These are phyloP conservation scores for Claviceps cyperi DNA, from an alignment of 2,329 filamentous ascomycete genomes.

Conservation along the genomic window DNA sequence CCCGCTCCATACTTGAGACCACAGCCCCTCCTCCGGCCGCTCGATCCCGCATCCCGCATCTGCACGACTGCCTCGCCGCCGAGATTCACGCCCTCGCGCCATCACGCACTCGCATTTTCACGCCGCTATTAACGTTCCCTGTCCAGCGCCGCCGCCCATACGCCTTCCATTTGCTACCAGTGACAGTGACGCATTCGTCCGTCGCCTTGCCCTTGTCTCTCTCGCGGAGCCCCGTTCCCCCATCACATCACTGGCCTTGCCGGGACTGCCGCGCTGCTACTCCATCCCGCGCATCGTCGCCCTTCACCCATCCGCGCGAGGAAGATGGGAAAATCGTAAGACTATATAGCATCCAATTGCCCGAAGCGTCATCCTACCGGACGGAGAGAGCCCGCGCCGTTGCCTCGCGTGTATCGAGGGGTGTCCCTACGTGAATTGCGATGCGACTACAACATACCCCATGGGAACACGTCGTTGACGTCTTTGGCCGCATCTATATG, in stretches of 20 bases:
- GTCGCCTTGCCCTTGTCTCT: background rate
- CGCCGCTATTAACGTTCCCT: too few relatives aligned
- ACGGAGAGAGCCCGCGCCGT: background rate
- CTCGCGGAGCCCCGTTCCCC: background rate
- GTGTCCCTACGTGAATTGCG: background rate
- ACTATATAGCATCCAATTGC: background rate
- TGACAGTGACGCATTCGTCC: background rate
- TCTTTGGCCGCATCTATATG: too few relatives aligned
- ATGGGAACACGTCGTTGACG: background rate
- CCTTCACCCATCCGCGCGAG: background rate
- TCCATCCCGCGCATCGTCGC: background rate
- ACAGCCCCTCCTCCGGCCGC: too few relatives aligned
- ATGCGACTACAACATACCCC: background rate
- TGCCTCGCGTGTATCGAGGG: background rate
- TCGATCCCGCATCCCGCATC: too few relatives aligned
- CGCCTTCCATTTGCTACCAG: too few relatives aligned
- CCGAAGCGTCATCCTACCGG: too few relatives aligned
- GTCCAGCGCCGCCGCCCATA: too few relatives aligned
- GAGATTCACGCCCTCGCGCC: too few relatives aligned
- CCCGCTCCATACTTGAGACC: too few relatives aligned
- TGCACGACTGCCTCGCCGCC: too few relatives aligned
- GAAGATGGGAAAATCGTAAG: constrained; percentile 8
- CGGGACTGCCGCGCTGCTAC: background rate
- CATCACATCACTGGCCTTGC: background rate
- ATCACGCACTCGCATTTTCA: too few relatives aligned